Conservation (phyloP, 1,284 basidiomycete species). For the Phlebopus sp. region DNA sequence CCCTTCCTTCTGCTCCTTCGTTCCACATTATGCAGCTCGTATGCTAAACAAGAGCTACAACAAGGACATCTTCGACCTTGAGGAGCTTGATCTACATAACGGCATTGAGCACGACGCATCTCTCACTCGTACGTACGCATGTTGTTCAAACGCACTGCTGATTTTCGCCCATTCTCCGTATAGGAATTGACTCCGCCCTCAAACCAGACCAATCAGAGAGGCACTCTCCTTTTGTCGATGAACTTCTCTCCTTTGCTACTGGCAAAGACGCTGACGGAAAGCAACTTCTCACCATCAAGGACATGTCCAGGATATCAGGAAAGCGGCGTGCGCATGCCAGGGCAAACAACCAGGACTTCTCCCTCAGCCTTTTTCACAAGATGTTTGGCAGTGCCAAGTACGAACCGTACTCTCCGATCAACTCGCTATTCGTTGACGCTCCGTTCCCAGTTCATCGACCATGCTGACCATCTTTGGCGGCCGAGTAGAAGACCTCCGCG, state of each 20-base stretch:
- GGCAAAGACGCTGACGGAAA: conserved; percentile 52
- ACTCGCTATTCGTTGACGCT: conserved; percentile 1
- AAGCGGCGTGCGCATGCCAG: conserved; percentile 58
- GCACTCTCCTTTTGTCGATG: conserved; percentile 49
- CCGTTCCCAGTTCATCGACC: conserved; percentile 15
- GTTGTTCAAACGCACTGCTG: not conserved
- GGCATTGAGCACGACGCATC: conserved; percentile 78
- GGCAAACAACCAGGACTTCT: conserved; percentile 53
- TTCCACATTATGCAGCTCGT: conserved; percentile 53
- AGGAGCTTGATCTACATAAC: conserved; percentile 68
- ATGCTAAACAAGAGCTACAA: conserved; percentile 54
- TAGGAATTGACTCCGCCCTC: conserved; percentile 57
- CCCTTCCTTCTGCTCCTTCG: conserved; percentile 60
- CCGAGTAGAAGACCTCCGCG: conserved; percentile 49
- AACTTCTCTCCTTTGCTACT: conserved; percentile 57
- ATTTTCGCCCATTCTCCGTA: not conserved
- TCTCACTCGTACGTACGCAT: conserved; percentile 50
- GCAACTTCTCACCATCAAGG: conserved; percentile 47
- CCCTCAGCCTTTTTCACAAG: conserved; percentile 47
- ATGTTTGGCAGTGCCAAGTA: conserved; percentile 69
- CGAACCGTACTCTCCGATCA: conserved; percentile 22
- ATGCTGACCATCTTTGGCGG: conserved; percentile 60
- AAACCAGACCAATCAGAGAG: conserved; percentile 52
- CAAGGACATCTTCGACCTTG: conserved; percentile 59
- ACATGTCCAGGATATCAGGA: conserved; percentile 53